Conservation (phyloP, 257 asterid species). For the Solanum ossicruentum region DNA sequence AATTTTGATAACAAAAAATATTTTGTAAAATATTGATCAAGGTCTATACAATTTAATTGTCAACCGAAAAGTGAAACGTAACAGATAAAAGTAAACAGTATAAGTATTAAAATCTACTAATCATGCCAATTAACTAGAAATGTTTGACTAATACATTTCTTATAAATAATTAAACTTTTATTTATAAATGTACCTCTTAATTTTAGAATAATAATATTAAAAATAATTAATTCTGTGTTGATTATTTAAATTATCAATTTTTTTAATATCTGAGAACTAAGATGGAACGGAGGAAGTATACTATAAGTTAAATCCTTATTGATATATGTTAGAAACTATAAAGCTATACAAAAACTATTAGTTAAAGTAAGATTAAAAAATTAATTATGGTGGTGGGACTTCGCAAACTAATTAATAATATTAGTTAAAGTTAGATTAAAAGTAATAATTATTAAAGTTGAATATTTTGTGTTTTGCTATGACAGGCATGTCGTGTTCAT, state of each 20-base stretch:
- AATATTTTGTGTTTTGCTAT: background rate
- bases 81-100: background rate
- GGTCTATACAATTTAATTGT: background rate
- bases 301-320: background rate
- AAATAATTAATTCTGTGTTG: no score
- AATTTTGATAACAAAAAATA: background rate
- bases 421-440: background rate
- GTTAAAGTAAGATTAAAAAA: background rate
- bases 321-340: background rate
- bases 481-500: conserved; percentile 21
- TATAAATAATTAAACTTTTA: no score
- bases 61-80: background rate
- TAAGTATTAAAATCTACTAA: no score
- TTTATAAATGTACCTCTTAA: no score
- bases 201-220: no score
- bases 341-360: background rate
- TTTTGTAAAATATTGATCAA: background rate
- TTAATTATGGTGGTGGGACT: conserved; percentile 7
- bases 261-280: no score
- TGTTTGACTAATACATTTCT: no score
- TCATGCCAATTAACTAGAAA: no score
- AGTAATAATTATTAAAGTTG: background rate
- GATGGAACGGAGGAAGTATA: no score
- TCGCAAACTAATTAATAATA: conserved; percentile 8
- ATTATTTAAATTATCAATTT: no score